Conservation (phyloP, 2,329 filamentous ascomycete genomes). For the Aspergillus fumigatus region DNA sequence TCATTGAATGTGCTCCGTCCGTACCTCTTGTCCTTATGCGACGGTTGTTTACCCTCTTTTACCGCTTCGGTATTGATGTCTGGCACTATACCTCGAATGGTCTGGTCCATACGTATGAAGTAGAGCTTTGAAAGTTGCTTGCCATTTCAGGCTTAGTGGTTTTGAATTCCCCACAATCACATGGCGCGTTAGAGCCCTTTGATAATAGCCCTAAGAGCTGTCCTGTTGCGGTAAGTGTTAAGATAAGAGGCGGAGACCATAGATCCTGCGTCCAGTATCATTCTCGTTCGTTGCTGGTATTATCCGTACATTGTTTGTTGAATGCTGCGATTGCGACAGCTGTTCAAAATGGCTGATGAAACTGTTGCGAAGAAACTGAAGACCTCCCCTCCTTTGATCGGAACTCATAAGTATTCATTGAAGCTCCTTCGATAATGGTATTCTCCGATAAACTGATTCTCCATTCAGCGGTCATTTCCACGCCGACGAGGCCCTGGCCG, state of each 20-base stretch:
- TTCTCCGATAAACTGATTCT: conserved; percentile 6
- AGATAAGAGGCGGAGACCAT: conserved; percentile 12
- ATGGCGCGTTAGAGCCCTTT: conserved; percentile 9
- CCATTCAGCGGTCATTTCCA: conserved; percentile 78
- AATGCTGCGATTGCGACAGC: conserved; percentile 36
- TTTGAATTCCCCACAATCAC: conserved; percentile 2
- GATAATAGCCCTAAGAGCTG: conserved; percentile 7
- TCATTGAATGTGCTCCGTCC: too few species aligned
- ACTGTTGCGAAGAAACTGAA: conserved; percentile 78
- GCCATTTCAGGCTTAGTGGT: neutral
- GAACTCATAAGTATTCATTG: conserved; percentile 72
- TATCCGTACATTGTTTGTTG: conserved; percentile 3
- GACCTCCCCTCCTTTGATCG: conserved; percentile 68
- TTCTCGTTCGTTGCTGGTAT: neutral
- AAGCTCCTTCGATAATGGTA: conserved; percentile 1
- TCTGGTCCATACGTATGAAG: neutral
- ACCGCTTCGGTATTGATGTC: neutral
- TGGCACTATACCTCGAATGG: neutral
- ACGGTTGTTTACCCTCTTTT: neutral
- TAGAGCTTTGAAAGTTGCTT: neutral
- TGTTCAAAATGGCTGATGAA: conserved; percentile 61
- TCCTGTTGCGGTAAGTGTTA: neutral
- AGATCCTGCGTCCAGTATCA: neutral
- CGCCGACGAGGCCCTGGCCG: conserved; percentile 93
- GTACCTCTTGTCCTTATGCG: neutral